Percentiles rank a stretch among this genome's conserved stretches.
These are phyloP conservation scores for Phycomyces nitens DNA, from an alignment of 192 early-diverging fungal species.

Conservation along the genomic window DNA sequence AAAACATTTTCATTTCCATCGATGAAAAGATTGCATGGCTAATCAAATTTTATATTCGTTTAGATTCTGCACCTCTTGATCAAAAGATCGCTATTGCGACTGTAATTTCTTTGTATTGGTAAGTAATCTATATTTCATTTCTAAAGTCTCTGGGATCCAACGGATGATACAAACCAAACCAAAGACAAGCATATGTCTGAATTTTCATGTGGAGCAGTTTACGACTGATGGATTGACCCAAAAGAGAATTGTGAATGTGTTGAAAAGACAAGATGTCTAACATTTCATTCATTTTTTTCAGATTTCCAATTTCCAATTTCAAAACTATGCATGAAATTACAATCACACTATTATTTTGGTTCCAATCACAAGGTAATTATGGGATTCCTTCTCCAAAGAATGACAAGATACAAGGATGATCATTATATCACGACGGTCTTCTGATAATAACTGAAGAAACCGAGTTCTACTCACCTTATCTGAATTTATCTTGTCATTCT, in stretches of 20 bases:
- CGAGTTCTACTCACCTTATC: slow-evolving; percentile 3
- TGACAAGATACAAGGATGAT: slow-evolving; percentile 15
- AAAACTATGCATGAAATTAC: no score
- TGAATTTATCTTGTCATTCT: no score
- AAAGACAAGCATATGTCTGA: slow-evolving; percentile 65
- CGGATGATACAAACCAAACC: slow-evolving; percentile 48
- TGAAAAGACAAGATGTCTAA: background rate
- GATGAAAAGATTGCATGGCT: slow-evolving; percentile 2
- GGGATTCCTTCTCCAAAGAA: background rate
- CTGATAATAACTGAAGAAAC: slow-evolving; percentile 20
- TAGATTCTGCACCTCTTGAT: background rate
- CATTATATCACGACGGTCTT: slow-evolving; percentile 33
- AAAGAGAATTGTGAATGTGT: background rate
- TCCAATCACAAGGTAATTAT: background rate
- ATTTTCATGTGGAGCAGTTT: slow-evolving; percentile 39
- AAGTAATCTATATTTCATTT: background rate
- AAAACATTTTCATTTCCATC: slow-evolving; percentile 1
- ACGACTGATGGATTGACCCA: slow-evolving; percentile 35
- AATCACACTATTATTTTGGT: no score
- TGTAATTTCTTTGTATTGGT: background rate
- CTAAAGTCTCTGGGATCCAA: background rate
- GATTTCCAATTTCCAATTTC: no score
- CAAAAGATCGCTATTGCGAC: no score
- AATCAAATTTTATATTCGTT: slow-evolving; percentile 3
- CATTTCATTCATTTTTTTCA: no score